Evolutionary conservation across 2,329 filamentous ascomycete genomes (phyloP), one percentile per base, ranked within the genome.

Genomic region (Neofusicoccum kwambonambiense): DNA sequence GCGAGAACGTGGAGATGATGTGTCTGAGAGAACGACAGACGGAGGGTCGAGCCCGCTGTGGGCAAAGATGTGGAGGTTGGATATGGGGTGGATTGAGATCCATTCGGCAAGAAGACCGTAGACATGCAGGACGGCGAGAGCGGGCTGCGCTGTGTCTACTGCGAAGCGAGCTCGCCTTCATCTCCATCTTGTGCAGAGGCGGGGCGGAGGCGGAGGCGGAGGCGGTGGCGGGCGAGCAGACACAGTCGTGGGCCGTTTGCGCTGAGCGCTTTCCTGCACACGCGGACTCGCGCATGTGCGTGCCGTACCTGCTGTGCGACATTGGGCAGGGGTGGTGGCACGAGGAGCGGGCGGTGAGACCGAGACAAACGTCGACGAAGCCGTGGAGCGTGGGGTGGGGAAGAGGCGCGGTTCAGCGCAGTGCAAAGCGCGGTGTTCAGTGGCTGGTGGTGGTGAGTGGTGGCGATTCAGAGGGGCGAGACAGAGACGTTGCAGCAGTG

Each of bases 281-380:
- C 45, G 54, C 54, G 39, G 19, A 34, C 13, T n/a, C 19, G 37
- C 35, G 52, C 41, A 27, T 58, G 41, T 58, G 54, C 54, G 54
- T 58, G 39, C 39, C 27, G 27, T 31, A 31, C 27, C 4, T 58
- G 54, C 22, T 42, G 54, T 58, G 54, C 15, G 41, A 58, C 54
- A 58, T 58, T 58, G 54, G 39, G 54, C 54, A 58, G n/a, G 54
- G 39, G 8, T 34, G 54, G 54, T 58, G 54, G 39, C 44, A 58
- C 35, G 54, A 31, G 54, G 54, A n/a, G 54, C 39, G 54, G 54
- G 54, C 54, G 54, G 54, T 58, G 54, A 58, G n/a, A 15, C 39
- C 54, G 39, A 58, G 54, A 58, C 54, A 58, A 19, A 45, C 22
- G n/a, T 44, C 7, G 8, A 31, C 17, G 12, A 34, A 3, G 50